These are phyloP conservation scores for Arthrobotrys iridis DNA, from an alignment of 2,329 filamentous ascomycete species.

Conservation along the genomic window DNA sequence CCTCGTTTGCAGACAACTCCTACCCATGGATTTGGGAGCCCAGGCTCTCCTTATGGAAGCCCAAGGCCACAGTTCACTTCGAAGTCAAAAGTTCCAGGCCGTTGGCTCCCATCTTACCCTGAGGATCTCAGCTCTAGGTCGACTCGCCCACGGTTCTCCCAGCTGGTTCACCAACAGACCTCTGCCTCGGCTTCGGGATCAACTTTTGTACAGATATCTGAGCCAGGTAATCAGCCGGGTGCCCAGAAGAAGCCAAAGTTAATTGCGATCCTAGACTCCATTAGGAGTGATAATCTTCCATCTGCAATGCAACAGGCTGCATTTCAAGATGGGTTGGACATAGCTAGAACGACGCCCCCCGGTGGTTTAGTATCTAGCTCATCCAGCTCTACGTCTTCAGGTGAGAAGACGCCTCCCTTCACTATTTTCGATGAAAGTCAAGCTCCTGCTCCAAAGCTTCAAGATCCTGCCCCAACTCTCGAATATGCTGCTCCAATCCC, in stretches of 20 bases:
- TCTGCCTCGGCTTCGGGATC: background rate
- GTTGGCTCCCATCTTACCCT: slow-evolving; percentile 26
- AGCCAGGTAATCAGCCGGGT: no score
- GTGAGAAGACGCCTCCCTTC: background rate
- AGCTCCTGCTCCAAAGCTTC: no score
- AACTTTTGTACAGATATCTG: no score
- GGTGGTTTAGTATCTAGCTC: background rate
- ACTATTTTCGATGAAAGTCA: background rate
- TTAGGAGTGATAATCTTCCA: background rate
- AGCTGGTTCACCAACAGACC: background rate
- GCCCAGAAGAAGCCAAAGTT: background rate
- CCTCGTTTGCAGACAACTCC: background rate
- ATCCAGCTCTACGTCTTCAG: background rate
- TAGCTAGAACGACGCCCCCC: background rate
- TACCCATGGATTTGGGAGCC: background rate
- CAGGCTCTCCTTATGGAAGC: slow-evolving; percentile 6
- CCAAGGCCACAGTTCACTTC: slow-evolving; percentile 27
- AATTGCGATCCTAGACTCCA: background rate
- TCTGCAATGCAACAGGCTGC: background rate
- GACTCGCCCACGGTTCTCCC: no score
- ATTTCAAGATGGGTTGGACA: background rate
- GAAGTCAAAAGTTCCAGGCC: slow-evolving; percentile 6
- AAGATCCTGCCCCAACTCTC: no score
- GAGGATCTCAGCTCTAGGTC: background rate
- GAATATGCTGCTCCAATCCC: no score